Evolutionary conservation across 2,329 filamentous ascomycete genomes (phyloP), one percentile per base, ranked within the genome.

Genomic region (Hypoxylon sp.): DNA sequence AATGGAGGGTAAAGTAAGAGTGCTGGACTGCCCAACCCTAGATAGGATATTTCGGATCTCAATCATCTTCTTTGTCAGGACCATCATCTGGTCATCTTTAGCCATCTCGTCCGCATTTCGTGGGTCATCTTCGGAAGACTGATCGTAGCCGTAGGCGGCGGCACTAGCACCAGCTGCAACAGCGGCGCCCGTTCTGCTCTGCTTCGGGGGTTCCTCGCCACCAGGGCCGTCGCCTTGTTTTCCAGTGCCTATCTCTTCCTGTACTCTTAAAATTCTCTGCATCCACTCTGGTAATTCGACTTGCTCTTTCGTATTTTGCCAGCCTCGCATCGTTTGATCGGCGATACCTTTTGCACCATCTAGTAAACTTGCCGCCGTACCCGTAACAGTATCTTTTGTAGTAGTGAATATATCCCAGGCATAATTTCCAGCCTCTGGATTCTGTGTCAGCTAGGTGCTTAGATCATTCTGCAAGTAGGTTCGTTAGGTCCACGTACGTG

Each of bases 51-150:
- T 94, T 73, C 97, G 87, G 63, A 99, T 98, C 83, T 99, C 96
- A 76, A 99, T 99, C 96, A 99, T 99, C 83, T 98, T 98, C 83
- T 96, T 95, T 1, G 97, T 99, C 76, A 99, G 84, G 73, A 98
- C 86, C 96, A 99, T 99, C 95, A 99, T 99, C 81, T 99, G 96
- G 78, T 99, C 96, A 76, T 99, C 96, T 75, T 90, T 90, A 17
- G 94, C 93, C 53, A 87, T 85, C 76, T 92, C 89, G 62, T 91
- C 88, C 19, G 83, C 84, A 8, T 85, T 83, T 61, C 90, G 85
- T 3, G 85, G 80, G 70, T 91, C 88, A 37, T 95, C 89, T 37
- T 92, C 89, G 42, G 84, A 81, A 1, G 89, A 88, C 63, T 91
- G 85, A 22, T 93, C 90, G 74, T 94, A 91, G 39, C 91, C 93